phyloP scores from a whole-genome alignment of 1,284 basidiomycete species.

The Austroboletus novae-zelandiae region DNA sequence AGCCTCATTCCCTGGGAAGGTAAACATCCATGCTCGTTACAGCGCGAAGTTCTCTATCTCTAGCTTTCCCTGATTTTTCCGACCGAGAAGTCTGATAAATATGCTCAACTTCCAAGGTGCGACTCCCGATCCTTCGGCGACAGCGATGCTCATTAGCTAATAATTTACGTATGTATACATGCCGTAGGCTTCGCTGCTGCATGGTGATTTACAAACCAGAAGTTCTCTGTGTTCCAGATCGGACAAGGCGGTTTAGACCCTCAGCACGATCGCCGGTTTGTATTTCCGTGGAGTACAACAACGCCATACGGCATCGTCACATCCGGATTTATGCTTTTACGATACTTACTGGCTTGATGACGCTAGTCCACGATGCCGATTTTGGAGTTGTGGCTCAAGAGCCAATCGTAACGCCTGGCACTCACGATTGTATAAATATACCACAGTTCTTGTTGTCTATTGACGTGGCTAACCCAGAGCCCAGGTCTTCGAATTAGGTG shows the following conservation, averaged over 20 bases:
- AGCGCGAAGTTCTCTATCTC: neutral
- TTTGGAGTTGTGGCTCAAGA: neutral
- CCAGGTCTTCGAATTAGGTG: neutral
- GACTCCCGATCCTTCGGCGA: neutral
- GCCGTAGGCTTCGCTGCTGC: neutral
- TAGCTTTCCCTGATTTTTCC: neutral
- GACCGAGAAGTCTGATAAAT: neutral
- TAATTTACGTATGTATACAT: neutral
- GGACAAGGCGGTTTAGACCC: neutral
- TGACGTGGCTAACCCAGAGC: neutral
- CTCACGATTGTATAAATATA: neutral
- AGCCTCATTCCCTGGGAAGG: conserved; percentile 36
- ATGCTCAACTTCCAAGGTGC: neutral
- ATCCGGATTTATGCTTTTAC: too few species aligned
- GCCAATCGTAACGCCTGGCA: neutral
- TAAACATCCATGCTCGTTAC: conserved; percentile 12
- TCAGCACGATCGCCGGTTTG: too few species aligned
- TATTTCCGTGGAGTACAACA: too few species aligned
- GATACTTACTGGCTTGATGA: neutral
- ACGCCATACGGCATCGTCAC: too few species aligned
- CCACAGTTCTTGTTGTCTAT: neutral
- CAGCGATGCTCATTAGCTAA: neutral
- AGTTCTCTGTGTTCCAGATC: too few species aligned
- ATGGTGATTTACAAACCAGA: too few species aligned
- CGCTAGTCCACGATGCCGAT: neutral